Base-by-base conservation (phyloP, 1,284 basidiomycete genomes). In the Ceratobasidium theobromae region DNA sequence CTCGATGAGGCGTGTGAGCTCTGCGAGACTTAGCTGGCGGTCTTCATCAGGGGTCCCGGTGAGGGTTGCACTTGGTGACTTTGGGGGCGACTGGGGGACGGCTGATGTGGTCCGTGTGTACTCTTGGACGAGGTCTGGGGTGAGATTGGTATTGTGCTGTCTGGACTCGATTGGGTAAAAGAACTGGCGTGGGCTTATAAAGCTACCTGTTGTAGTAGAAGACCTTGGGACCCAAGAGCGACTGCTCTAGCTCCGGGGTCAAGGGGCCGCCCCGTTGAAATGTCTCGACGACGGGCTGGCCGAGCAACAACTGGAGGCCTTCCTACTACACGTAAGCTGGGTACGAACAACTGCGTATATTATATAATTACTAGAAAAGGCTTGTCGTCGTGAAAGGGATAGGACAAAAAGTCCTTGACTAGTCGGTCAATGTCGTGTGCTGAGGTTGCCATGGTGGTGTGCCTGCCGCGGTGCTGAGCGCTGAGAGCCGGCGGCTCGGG, bases 1-100 rank as follows among this genome's bases (percentile, higher is more conserved):
- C 54, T 67, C 53, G 43, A 67, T 67, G 43, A 67, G 65, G 33
- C 52, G 46, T 55, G 65, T 57, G 46, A 67, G 65, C 45, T 67
- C 49, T 21, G 65, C 65, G 49, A 67, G 55, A 23, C 53, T 51
- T 23, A 58, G 65, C 21, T 55, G 65, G 18, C 41, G 38, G 27
- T 55, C 53, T 21, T 55, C 65, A 48, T 58, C 65, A 6, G 38
- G 53, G 5, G 53, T 53, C 21, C n/a, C 23, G 1, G 53, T 16
- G 14, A 30, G 43, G 12, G 25, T 23, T 14, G 53, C 25, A 9
- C 30, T 12, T 9, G 35, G 49, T 25, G 38, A 4, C 21, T 32
- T n/a, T n/a, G n/a, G n/a, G n/a, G n/a, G n/a, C n/a, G n/a, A n/a
- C n/a, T n/a, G 57, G 25, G 57, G 57, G 6, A 16, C 16, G 14